A percentile compares a stretch with the other conserved stretches of the same genome.
Evolutionary conservation across 768 basidiomycete genomes (phyloP).

Genomic region (Multifurca ochricompacta): DNA sequence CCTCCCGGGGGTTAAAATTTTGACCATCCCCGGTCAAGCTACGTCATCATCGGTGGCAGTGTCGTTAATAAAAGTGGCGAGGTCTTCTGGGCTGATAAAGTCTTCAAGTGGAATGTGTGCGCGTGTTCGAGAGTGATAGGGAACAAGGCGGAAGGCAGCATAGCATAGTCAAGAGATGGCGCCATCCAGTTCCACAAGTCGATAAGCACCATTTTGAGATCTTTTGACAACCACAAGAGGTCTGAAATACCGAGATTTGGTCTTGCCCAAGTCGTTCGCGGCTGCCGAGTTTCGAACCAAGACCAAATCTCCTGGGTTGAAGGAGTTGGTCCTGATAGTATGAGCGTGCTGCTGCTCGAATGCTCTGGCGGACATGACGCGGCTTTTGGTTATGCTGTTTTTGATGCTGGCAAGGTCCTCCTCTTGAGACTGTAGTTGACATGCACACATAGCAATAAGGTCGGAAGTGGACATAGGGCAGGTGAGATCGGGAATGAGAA

Average conservation of each 20-base stretch:
- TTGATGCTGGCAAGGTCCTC: background rate
- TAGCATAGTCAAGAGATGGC: constrained; percentile 8
- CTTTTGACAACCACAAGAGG: constrained; percentile 20
- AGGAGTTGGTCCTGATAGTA: constrained; percentile 23
- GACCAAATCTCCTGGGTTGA: constrained; percentile 23
- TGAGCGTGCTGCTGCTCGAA: constrained; percentile 10
- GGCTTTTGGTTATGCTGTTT: background rate
- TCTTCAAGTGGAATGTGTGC: background rate
- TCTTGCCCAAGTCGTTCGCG: constrained; percentile 22
- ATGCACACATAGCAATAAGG: constrained; percentile 10
- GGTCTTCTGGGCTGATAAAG: too few relatives aligned
- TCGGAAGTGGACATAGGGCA: constrained; percentile 10
- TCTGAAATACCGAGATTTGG: constrained; percentile 22
- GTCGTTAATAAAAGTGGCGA: too few relatives aligned
- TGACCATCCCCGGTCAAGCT: too few relatives aligned
- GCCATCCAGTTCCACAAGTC: constrained; percentile 21
- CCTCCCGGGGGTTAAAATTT: too few relatives aligned
- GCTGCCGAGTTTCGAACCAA: constrained; percentile 24
- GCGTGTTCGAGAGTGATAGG: constrained; percentile 8
- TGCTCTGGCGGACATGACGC: background rate
- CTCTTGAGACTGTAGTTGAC: constrained; percentile 12
- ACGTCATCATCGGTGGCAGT: too few relatives aligned
- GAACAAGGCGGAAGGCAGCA: constrained; percentile 22
- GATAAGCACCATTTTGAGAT: constrained; percentile 20
- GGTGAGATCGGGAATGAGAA: background rate